Evolutionary conservation across 129 eudicot species (phyloP).

Genomic region (Erigeron canadensis): DNA sequence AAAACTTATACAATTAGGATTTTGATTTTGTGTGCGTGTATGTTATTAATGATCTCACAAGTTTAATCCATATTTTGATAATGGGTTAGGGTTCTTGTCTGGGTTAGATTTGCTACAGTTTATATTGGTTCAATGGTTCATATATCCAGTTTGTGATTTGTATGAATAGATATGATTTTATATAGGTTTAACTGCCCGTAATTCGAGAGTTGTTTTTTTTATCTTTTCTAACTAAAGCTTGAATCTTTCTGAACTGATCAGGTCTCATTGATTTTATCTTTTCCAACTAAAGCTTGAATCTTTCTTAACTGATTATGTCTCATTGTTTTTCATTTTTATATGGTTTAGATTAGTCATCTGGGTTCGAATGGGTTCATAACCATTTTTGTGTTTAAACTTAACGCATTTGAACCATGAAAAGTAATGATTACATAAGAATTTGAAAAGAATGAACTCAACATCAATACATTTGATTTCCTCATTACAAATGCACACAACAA

Average conservation of each 20-base stretch:
- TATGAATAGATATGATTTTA: neutral
- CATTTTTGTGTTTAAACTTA: conserved; percentile 2
- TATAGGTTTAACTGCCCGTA: neutral
- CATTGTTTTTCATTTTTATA: too few species aligned
- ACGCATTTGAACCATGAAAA: conserved; percentile 9
- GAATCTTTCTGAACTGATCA: too few species aligned
- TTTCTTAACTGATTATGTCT: too few species aligned
- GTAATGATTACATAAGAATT: conserved; percentile 8
- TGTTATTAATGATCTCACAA: too few species aligned
- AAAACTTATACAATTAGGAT: neutral
- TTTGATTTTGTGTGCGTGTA: too few species aligned
- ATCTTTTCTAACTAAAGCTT: too few species aligned
- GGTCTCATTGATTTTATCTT: too few species aligned
- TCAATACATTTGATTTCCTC: conserved; percentile 33
- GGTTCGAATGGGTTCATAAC: neutral
- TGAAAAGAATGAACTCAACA: conserved; percentile 36
- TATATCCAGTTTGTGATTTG: too few species aligned
- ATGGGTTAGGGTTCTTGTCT: too few species aligned
- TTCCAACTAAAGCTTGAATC: too few species aligned
- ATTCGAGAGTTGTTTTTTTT: neutral
- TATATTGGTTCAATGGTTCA: too few species aligned
- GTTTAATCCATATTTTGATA: too few species aligned
- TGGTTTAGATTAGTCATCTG: neutral
- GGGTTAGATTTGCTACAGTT: neutral
- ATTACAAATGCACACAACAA: conserved; percentile 24